Base-by-base conservation (phyloP, 257 asterid species). In the Gynochthodes officinalis region DNA sequence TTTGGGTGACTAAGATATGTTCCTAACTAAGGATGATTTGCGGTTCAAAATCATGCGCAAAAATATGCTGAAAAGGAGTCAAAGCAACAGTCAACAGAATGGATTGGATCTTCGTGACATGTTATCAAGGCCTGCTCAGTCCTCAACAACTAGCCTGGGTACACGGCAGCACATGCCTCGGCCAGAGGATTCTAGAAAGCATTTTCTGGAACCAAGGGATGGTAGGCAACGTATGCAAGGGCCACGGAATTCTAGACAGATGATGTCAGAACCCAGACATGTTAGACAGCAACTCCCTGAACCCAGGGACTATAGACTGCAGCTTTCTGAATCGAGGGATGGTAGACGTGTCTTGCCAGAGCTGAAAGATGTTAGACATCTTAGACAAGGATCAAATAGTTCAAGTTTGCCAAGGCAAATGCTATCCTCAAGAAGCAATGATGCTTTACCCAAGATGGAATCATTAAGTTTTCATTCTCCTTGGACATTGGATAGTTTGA, bases 61-160 rank as follows among this genome's bases (percentile, higher is more conserved):
- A 71, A 76, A 50, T 55, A 73, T 33, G 28, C 80, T 61, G 25
- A 84, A 87, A 78, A 84, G 74, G 73, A 72, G 83, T 71, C 87
- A 84, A 78, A 87, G 65, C 63, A 60, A 58, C 63, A 80, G 78
- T 81, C 84, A 79, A 27, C 88, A 76, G 82, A 81, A 73, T 79
- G 86, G 81, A 21, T 63, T 76, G 73, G 99, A 94, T 80, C 98
- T 94, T 55, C 91, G 98, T 59, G 85, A 82, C 76, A 75, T 89
- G 68, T 84, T 94, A 39, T 94, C 98, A 39, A 86, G 99, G 86
- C 97, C 96, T 25, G 88, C 98, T 67, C 87, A 87, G 78, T 83
- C 96, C 75, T 84, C 97, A 69, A 75, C 85, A 19, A 79, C 75
- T 60, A 86, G 75, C 71, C 44, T 77, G 50, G 69, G 85, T 77